phyloP scores from a whole-genome alignment of 2,329 filamentous ascomycete genomes.

The Cercospora zeae-maydis region DNA sequence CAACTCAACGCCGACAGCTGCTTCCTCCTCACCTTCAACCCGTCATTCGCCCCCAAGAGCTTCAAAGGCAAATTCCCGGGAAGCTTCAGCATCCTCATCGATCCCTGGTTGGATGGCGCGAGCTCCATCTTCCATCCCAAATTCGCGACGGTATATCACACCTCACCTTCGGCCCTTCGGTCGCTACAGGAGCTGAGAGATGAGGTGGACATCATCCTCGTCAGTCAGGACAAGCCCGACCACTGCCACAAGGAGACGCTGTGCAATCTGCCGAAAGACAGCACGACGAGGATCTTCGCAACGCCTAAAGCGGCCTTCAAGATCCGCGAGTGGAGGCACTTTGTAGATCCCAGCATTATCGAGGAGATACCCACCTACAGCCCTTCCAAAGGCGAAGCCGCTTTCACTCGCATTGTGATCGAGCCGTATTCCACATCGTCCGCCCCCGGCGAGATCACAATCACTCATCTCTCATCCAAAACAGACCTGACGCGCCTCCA shows the following conservation, averaged over 20 bases:
- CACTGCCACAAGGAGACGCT: constrained; percentile 69
- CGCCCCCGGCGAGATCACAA: constrained; percentile 63
- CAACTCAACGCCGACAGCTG: constrained; percentile 63
- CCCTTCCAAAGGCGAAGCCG: constrained; percentile 35
- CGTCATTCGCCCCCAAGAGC: constrained; percentile 45
- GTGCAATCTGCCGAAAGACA: constrained; percentile 56
- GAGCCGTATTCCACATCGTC: constrained; percentile 53
- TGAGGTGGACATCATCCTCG: constrained; percentile 54
- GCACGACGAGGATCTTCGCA: constrained; percentile 61
- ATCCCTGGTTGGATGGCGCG: constrained; percentile 65
- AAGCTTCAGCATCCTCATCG: constrained; percentile 65
- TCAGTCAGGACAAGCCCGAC: constrained; percentile 62
- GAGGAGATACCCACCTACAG: constrained; percentile 45
- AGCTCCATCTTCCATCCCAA: constrained; percentile 59
- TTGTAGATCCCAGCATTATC: constrained; percentile 49
- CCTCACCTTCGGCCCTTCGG: constrained; percentile 53
- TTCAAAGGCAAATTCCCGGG: constrained; percentile 42
- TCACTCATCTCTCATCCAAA: constrained; percentile 63
- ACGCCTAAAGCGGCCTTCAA: constrained; percentile 61
- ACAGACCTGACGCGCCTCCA: constrained; percentile 60
- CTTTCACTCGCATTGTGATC: constrained; percentile 51
- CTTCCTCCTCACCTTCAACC: constrained; percentile 62
- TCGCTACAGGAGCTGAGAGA: constrained; percentile 54
- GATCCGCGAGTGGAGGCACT: constrained; percentile 67
- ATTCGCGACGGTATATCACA: constrained; percentile 60